Conservation (phyloP, 345 rosid genomes). For the Xanthoceras sorbifolium region DNA sequence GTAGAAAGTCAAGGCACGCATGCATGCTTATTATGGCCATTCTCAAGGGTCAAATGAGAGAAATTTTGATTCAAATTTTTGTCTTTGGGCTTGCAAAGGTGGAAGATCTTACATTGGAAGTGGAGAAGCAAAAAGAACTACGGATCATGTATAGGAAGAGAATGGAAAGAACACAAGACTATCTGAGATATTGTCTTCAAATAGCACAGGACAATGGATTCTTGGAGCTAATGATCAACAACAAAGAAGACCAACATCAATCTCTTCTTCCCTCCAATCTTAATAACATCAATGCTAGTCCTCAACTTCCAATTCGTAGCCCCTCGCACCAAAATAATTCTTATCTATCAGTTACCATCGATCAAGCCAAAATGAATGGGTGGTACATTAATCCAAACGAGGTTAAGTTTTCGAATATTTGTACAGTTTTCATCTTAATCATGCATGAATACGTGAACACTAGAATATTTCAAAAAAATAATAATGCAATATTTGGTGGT, state of each 20-base stretch:
- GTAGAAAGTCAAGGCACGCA: too few species aligned
- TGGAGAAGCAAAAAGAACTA: conserved; percentile 44
- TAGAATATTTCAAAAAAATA: too few species aligned
- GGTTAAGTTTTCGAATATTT: conserved; percentile 22
- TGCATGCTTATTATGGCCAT: too few species aligned
- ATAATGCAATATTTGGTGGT: neutral
- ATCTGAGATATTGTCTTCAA: conserved; percentile 58
- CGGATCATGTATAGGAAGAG: conserved; percentile 42
- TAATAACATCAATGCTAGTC: conserved; percentile 3
- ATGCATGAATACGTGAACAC: too few species aligned
- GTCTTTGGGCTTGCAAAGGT: conserved; percentile 29
- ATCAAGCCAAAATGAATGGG: conserved; percentile 51
- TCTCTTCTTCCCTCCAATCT: conserved; percentile 19
- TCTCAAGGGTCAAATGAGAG: too few species aligned
- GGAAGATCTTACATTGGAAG: conserved; percentile 41
- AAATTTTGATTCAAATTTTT: too few species aligned
- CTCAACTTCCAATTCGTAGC: conserved; percentile 16
- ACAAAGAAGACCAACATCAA: conserved; percentile 26
- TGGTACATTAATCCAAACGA: conserved; percentile 55
- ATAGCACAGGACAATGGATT: conserved; percentile 59
- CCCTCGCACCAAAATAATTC: conserved; percentile 20
- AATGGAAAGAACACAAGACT: conserved; percentile 56
- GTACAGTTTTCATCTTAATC: neutral
- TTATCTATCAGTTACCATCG: conserved; percentile 21
- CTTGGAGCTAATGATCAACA: conserved; percentile 38